Conservation (phyloP, 768 basidiomycete species). For the Hydnum rufescens region DNA sequence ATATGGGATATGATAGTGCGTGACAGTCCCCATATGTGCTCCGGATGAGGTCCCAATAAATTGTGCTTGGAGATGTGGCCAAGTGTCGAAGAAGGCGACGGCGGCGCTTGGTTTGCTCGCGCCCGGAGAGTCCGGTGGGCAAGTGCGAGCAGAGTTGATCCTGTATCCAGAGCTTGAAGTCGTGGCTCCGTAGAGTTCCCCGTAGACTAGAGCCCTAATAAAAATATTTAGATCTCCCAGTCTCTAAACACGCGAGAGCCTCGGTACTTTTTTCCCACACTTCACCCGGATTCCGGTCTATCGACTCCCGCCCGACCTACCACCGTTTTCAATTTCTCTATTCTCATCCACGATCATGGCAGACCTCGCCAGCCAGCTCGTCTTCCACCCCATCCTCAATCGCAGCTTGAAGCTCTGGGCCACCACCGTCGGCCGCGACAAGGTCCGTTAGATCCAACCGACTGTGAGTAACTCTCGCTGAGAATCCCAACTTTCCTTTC, state of each 20-base stretch:
- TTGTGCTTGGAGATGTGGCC: conserved; percentile 54
- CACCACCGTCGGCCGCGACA: conserved; percentile 80
- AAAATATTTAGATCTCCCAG: too few relatives aligned
- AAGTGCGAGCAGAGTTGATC: conserved; percentile 87
- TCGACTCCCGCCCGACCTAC: too few relatives aligned
- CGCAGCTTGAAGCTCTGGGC: conserved; percentile 54
- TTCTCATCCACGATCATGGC: conserved; percentile 5
- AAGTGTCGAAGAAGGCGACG: conserved; percentile 92
- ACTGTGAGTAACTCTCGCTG: conserved; percentile 2
- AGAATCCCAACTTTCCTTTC: neutral
- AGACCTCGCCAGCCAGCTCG: conserved; percentile 26
- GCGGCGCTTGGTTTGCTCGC: conserved; percentile 72
- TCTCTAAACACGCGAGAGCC: too few relatives aligned
- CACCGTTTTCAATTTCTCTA: too few relatives aligned
- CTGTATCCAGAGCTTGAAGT: conserved; percentile 33
- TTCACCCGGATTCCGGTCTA: too few relatives aligned
- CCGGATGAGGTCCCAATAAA: neutral
- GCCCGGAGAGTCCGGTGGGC: conserved; percentile 81
- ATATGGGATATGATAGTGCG: conserved; percentile 93
- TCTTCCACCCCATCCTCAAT: conserved; percentile 69
- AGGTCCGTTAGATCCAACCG: conserved; percentile 28
- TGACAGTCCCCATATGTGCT: conserved; percentile 10
- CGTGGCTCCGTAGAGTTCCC: neutral
- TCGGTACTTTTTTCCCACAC: too few relatives aligned
- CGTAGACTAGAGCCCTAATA: too few relatives aligned